Evolutionary conservation across 352 stramenopile species (phyloP).

Genomic region (Pythium phragmitis): DNA sequence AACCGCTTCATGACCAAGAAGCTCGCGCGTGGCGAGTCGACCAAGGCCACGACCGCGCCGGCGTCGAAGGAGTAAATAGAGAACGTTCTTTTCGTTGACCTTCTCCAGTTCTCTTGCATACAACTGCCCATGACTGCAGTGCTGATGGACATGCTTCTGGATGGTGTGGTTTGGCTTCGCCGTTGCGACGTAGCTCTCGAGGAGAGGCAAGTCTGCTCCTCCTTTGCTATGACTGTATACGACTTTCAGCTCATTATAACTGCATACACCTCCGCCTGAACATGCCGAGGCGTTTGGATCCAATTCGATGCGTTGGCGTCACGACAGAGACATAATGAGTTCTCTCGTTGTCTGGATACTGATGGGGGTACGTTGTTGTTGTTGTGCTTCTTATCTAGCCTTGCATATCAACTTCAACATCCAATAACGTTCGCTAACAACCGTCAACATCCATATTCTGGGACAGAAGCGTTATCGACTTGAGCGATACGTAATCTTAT

Average conservation of each 20-base stretch:
- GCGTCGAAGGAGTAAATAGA: slow-evolving; percentile 41
- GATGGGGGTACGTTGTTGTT: no score
- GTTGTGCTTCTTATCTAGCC: no score
- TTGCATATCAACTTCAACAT: background rate
- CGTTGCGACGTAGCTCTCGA: background rate
- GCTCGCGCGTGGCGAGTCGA: slow-evolving; percentile 41
- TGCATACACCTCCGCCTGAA: no score
- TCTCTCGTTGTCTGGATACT: no score
- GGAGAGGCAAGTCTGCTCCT: background rate
- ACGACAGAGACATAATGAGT: no score
- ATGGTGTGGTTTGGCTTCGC: background rate
- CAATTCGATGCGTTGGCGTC: no score
- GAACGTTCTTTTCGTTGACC: slow-evolving; percentile 13
- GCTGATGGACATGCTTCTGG: background rate
- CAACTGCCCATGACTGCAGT: background rate
- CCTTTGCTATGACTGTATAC: no score
- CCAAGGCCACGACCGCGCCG: slow-evolving; percentile 27
- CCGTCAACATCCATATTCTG: slow-evolving; percentile 11
- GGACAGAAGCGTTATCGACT: background rate
- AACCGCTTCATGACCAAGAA: slow-evolving; percentile 81
- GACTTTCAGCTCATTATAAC: no score
- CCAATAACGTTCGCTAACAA: background rate
- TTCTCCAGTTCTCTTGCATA: background rate
- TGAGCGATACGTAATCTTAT: background rate
- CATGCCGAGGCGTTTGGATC: no score